These are phyloP conservation scores for Mycena galopus DNA, from an alignment of 768 basidiomycete species.

Conservation along the genomic window DNA sequence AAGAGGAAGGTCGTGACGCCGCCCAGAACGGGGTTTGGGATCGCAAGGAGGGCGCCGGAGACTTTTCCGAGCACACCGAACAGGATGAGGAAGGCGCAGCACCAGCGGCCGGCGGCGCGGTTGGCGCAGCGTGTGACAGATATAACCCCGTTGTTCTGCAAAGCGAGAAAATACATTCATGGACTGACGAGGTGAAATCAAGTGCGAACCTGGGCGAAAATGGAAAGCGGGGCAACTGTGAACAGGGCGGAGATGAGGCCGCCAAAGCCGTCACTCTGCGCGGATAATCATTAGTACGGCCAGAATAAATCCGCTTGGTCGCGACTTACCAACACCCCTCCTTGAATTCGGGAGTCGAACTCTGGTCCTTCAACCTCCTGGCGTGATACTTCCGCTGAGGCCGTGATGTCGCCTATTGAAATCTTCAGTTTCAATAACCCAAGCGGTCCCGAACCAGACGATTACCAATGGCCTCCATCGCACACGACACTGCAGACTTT, in stretches of 20 bases:
- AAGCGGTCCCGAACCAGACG: too few species aligned
- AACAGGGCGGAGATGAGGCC: conserved; percentile 85
- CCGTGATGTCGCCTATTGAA: conserved; percentile 17
- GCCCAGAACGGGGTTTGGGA: conserved; percentile 86
- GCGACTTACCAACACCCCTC: conserved; percentile 67
- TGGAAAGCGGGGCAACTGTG: conserved; percentile 84
- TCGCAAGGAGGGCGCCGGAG: conserved; percentile 87
- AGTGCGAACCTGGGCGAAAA: conserved; percentile 52
- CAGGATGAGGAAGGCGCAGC: conserved; percentile 82
- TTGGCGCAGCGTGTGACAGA: conserved; percentile 89
- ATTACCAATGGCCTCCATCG: conserved; percentile 27
- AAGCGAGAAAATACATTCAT: conserved; percentile 48
- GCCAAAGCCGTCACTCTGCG: conserved; percentile 76
- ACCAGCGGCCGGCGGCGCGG: conserved; percentile 82
- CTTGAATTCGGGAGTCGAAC: conserved; percentile 87
- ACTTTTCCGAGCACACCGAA: conserved; percentile 84
- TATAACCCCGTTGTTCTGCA: conserved; percentile 85
- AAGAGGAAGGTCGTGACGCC: conserved; percentile 92
- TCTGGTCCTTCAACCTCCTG: conserved; percentile 75
- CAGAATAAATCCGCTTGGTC: not conserved
- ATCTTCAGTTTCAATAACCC: not conserved
- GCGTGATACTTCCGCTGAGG: conserved; percentile 73
- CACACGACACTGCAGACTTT: conserved; percentile 15
- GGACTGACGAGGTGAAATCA: conserved; percentile 41
- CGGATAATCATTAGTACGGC: not conserved